Conservation (phyloP, 2,329 filamentous ascomycete genomes). For the Neofusicoccum kwambonambiense region DNA sequence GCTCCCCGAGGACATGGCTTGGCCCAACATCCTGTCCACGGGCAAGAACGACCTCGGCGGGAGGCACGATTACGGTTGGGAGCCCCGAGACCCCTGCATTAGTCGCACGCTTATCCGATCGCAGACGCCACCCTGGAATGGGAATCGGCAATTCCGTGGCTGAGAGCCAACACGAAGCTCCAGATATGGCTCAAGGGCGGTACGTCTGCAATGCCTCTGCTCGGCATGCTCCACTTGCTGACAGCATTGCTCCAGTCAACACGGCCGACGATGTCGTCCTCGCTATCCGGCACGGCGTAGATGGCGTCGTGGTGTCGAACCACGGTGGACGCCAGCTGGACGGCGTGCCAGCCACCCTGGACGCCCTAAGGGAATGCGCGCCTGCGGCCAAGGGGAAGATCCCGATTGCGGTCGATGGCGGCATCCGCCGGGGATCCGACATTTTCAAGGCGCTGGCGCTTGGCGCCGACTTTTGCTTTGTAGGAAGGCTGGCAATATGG, state of each 20-base stretch:
- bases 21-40: slow-evolving; percentile 43
- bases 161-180: slow-evolving; percentile 49
- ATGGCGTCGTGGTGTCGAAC: slow-evolving; percentile 54
- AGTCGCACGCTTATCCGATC: background rate
- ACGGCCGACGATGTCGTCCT: slow-evolving; percentile 43
- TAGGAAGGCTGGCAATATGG: slow-evolving; percentile 51
- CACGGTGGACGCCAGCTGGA: slow-evolving; percentile 60
- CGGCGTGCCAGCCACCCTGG: slow-evolving; percentile 54
- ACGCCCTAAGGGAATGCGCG: slow-evolving; percentile 44
- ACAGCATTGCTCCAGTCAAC: slow-evolving; percentile 22
- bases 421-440: slow-evolving; percentile 56
- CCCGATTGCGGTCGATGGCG: slow-evolving; percentile 62
- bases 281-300: slow-evolving; percentile 43
- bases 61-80: slow-evolving; percentile 4
- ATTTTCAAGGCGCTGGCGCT: slow-evolving; percentile 58
- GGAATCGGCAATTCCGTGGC: slow-evolving; percentile 51
- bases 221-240: background rate
- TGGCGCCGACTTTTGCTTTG: slow-evolving; percentile 51
- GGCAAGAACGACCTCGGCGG: slow-evolving; percentile 24
- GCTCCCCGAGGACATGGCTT: slow-evolving; percentile 45
- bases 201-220: slow-evolving; percentile 1
- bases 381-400: slow-evolving; percentile 46
- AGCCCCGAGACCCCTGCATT: background rate
- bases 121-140: slow-evolving; percentile 40
- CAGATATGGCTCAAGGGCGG: slow-evolving; percentile 50